These are phyloP conservation scores for Cenococcum geophilum DNA, from an alignment of 495 filamentous ascomycete genomes.

Conservation along the genomic window DNA sequence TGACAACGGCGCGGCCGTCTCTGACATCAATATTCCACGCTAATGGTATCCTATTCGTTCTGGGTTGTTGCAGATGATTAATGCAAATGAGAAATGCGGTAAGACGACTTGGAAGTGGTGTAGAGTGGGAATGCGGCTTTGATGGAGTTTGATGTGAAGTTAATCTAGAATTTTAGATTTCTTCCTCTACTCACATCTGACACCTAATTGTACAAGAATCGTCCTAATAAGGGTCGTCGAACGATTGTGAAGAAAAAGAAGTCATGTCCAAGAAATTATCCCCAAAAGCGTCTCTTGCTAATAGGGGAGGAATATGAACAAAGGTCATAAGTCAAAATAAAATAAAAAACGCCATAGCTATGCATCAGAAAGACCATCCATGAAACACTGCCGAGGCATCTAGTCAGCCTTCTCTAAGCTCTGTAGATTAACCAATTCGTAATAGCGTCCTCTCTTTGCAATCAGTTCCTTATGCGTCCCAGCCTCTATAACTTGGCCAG, in stretches of 20 bases:
- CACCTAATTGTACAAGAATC: no score
- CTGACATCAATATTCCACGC: no score
- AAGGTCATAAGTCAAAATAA: neutral
- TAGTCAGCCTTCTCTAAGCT: slow-evolving; percentile 3
- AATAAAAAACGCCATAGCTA: neutral
- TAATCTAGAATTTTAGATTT: no score
- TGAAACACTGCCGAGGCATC: neutral
- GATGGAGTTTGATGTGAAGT: no score
- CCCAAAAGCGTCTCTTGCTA: neutral
- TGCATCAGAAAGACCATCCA: neutral
- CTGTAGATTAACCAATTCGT: slow-evolving; percentile 55
- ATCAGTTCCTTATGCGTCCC: slow-evolving; percentile 67
- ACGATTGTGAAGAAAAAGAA: neutral
- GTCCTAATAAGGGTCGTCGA: no score
- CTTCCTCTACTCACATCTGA: no score
- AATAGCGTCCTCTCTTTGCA: slow-evolving; percentile 61
- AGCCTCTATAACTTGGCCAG: slow-evolving; percentile 64
- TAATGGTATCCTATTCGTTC: no score
- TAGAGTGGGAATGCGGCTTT: no score
- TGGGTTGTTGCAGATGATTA: no score
- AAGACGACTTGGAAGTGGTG: no score
- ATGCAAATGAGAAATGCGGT: no score
- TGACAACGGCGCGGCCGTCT: no score
- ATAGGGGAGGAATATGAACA: neutral
- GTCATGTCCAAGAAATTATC: neutral